These are phyloP conservation scores for Vaccinium myrtillus DNA, from an alignment of 148 eudicot species.

Conservation along the genomic window DNA sequence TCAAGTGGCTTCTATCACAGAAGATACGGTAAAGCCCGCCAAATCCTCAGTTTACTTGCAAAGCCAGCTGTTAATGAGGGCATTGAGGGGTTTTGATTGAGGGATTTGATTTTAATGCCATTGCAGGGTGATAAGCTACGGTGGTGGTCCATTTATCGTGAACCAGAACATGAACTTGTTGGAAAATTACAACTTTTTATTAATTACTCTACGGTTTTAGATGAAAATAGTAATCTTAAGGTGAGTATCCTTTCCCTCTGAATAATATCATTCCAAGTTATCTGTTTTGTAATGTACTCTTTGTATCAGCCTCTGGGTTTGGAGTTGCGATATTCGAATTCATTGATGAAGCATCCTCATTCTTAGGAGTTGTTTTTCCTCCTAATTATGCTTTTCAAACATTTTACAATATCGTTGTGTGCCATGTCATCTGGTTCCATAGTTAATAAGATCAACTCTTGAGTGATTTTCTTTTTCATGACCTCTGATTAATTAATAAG, in stretches of 20 bases:
- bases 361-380: background rate
- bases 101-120: conserved; percentile 15
- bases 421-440: background rate
- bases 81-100: background rate
- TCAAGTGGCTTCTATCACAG: conserved; percentile 85
- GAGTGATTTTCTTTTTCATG: background rate
- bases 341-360: background rate
- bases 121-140: conserved; percentile 90
- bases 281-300: background rate
- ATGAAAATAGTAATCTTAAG: conserved; percentile 69
- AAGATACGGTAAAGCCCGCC: conserved; percentile 56
- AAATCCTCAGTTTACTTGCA: conserved; percentile 1
- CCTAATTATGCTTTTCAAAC: background rate
- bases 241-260: conserved; percentile 25
- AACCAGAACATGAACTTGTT: conserved; percentile 93
- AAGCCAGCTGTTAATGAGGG: background rate
- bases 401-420: background rate
- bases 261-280: background rate
- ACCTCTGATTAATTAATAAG: background rate
- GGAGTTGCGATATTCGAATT: background rate
- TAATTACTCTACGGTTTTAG: conserved; percentile 69
- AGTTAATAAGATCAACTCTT: background rate
- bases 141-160: conserved; percentile 91
- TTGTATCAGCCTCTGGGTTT: background rate
- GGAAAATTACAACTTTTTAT: conserved; percentile 81